Base-by-base conservation (phyloP, 108 stramenopile species). In the Thalassiosira profunda region DNA sequence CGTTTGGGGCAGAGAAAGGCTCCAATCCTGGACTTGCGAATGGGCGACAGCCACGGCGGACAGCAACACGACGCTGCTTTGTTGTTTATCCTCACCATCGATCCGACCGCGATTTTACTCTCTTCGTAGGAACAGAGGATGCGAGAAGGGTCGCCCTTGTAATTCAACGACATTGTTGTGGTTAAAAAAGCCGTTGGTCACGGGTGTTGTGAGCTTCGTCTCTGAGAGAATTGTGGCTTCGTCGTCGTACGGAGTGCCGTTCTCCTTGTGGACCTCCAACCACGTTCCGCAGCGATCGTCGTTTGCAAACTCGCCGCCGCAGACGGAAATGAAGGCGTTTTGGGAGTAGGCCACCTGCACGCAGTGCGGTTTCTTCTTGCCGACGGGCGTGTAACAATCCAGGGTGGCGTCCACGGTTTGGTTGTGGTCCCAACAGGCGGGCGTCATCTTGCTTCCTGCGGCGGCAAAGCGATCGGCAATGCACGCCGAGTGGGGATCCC, bases 361-460 rank as follows among this genome's bases (percentile, higher is more conserved):
- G 61, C 81, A 85, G 43, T 85, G 43, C 4, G 46, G 29, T 15
- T 35, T 42, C 20, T 42, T 58, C 21, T 68, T 72, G 6, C 77
- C 80, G 0, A 31, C 54, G 11, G 67, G 29, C 17, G 60, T 63
- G 44, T 40, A 70, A 46, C 84, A 85, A 34, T 53, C 48, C 26
- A 71, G 35, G 33, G 69, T 72, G 28, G 84, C 53, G 55, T 85
- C 72, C 17, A 85, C 81, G 11, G 84, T 83, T 30, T 67, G 56
- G 59, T 85, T 85, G 57, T 82, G 69, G 58, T 85, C 84, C 73
- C 70, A 80, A 46, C 84, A 85, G 4, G 76, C 46, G 2, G 84
- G 80, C 35, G 35, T 55, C 47, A 55, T 14, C 15, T 47, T 54
- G 48, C 58, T 79, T 15, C 25, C 38, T 28, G 64, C 24, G 2